Evolutionary conservation across 176 grass and related monocot genomes (phyloP), one percentile per base, ranked within the genome.

Genomic region (Luzula sylvatica): DNA sequence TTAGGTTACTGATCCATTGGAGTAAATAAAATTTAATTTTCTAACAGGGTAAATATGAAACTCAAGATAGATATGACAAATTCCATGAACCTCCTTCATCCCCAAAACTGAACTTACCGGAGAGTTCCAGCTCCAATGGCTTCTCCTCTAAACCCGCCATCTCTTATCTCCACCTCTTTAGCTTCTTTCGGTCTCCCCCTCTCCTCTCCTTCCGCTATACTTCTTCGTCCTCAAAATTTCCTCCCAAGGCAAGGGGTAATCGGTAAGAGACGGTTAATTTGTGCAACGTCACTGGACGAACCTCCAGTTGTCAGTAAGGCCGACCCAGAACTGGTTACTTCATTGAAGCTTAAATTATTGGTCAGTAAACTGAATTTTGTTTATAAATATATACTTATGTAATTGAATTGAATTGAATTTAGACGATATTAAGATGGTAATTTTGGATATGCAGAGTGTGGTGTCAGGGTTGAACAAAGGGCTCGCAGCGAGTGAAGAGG

Each of bases 391-490:
- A 39, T 19, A 11, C 53, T 30, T 3, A 5, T 16, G 20, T 19
- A 11, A 23, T 30, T 30, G 26, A 32, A 8, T 26, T 56, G 5
- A 18, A 38, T 15, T 56, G 27, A 32, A 32, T 56, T 26, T 53
- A 12, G 28, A 53, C 50, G n/a, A n/a, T 26, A 53, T 12, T 38
- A 7, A 59, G 18, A 44, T 20, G 40, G 23, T 28, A 27, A 12
- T 17, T 47, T 24, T 63, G 41, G 42, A 12, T 18, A 12, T 52
- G 65, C 80, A 95, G 83, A 85, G 61, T 76, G 76, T 73, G 27
- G 80, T 95, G 69, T 82, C 83, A 12, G 89, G 83, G 41, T 55
- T 95, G 70, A 95, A 95, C 67, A 76, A 80, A 17, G 89, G 89
- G 3, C 83, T 95, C 8, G 77, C 80, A 28, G 89, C 80, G 11